A percentile compares a stretch with the other conserved stretches of the same genome.
Evolutionary conservation across 192 early-diverging fungal genomes (phyloP).

Genomic region (Dimargaris cristalligena): DNA sequence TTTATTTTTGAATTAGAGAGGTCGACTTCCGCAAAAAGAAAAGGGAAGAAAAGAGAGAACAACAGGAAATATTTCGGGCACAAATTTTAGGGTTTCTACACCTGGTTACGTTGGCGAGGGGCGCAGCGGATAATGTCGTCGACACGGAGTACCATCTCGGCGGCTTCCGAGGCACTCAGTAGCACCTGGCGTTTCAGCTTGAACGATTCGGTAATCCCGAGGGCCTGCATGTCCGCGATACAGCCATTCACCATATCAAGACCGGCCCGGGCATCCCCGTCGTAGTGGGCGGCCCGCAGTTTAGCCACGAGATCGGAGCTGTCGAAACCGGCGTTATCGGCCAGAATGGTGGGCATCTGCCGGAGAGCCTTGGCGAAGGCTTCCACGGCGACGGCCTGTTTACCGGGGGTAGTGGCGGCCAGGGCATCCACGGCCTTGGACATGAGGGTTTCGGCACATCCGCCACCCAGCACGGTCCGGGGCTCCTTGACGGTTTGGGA

Average conservation of each 20-base stretch:
- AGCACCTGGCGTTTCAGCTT: constrained; percentile 93
- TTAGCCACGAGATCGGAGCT: constrained; percentile 81
- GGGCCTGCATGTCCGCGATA: constrained; percentile 59
- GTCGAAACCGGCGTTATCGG: constrained; percentile 95
- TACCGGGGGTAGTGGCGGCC: constrained; percentile 80
- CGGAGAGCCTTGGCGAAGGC: constrained; percentile 86
- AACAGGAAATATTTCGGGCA: no score
- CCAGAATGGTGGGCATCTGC: constrained; percentile 92
- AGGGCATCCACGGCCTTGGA: constrained; percentile 89
- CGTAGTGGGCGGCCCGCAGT: constrained; percentile 86
- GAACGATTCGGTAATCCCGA: constrained; percentile 91
- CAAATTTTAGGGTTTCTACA: no score
- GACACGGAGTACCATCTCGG: constrained; percentile 93
- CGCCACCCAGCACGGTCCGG: constrained; percentile 84
- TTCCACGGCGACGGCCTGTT: constrained; percentile 89
- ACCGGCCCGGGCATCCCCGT: constrained; percentile 56
- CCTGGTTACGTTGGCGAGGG: constrained; percentile 29
- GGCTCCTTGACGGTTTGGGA: constrained; percentile 91
- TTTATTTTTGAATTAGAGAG: no score
- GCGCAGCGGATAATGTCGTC: constrained; percentile 96
- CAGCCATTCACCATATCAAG: constrained; percentile 76
- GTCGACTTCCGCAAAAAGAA: no score
- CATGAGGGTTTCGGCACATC: constrained; percentile 96
- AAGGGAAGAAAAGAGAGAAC: no score
- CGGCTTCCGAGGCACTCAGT: constrained; percentile 83